Evolutionary conservation across 2,329 filamentous ascomycete species (phyloP), one percentile per base, ranked within the genome.

Genomic region (Fusarium brevicatenulatum): DNA sequence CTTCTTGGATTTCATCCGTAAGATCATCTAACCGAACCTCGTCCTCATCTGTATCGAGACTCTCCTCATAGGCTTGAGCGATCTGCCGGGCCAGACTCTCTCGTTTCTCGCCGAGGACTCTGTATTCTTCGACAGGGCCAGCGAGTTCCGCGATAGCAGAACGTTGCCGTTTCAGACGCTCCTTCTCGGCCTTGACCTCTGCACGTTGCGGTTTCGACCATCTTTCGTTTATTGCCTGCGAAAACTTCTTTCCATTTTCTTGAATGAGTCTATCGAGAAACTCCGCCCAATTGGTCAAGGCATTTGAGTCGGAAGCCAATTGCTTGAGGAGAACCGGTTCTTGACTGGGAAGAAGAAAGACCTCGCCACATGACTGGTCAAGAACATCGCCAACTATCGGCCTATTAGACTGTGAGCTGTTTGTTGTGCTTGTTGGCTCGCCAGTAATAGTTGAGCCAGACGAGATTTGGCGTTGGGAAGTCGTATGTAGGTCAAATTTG

Each of bases 41-140:
- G 28, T 88, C 86, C 15, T 86, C 84, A 5, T 86, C 84, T 2
- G 86, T 89, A 53, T 89, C 85, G 19, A 86, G 76, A 30, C 84
- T 84, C 15, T 87, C 83, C 19, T 83, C 83, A 68, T 89, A 90
- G 1, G 85, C 85, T 63, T 86, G 81, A 7, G 83, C 82, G 54
- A 90, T 84, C 56, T 83, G 81, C 52, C 84, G 78, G 1, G 86
- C 81, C 28, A 90, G 78, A 10, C 80, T 76, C 65, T 89, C 85
- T 49, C 83, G 83, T 68, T 85, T 83, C 21, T 79, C 78, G 44
- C 80, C 80, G 18, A 89, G 78, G 6, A 80, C 75, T 49, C 81
- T 80, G 65, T 86, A 87, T 5, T 81, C 79, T 28, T 83, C 80
- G 63, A 86, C 79, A n/a, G 85, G 82, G 13, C 74, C 78, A 21